phyloP scores from a whole-genome alignment of 2,329 filamentous ascomycete species.

The Coniella lustricola region DNA sequence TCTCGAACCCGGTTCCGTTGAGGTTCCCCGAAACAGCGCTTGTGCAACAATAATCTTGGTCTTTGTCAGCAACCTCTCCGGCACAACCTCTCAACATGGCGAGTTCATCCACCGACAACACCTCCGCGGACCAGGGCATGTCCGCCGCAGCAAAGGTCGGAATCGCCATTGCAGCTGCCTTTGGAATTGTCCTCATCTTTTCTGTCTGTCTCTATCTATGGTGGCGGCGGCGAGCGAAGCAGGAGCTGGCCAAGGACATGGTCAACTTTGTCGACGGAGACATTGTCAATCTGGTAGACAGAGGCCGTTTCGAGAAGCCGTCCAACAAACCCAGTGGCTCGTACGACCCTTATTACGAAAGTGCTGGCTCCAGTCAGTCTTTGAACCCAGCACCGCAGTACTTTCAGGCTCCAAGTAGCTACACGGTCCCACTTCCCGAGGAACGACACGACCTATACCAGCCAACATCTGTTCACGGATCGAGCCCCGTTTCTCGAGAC shows the following conservation, averaged over 20 bases:
- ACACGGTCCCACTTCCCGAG: slow-evolving; percentile 3
- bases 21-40: background rate
- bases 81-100: background rate
- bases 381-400: slow-evolving; percentile 7
- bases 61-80: background rate
- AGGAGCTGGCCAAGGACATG: slow-evolving; percentile 13
- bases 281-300: slow-evolving; percentile 13
- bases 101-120: background rate
- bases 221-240: slow-evolving; percentile 14
- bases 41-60: background rate
- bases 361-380: slow-evolving; percentile 11
- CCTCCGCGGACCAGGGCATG: background rate
- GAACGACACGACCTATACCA: slow-evolving; percentile 1
- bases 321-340: slow-evolving; percentile 6
- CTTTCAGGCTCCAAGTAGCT: slow-evolving; percentile 2
- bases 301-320: slow-evolving; percentile 14
- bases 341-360: slow-evolving; percentile 15
- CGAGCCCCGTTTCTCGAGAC: background rate
- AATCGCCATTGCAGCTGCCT: slow-evolving; percentile 9
- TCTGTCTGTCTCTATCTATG: slow-evolving; percentile 9
- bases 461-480: background rate
- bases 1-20: background rate
- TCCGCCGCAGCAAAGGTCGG: slow-evolving; percentile 11
- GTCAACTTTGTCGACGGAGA: slow-evolving; percentile 15
- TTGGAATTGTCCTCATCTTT: slow-evolving; percentile 8